A percentile compares a stretch with the other conserved stretches of the same genome.
Conservation (phyloP, 805 yeast species). For the Saccharomycodes ludwigii region DNA sequence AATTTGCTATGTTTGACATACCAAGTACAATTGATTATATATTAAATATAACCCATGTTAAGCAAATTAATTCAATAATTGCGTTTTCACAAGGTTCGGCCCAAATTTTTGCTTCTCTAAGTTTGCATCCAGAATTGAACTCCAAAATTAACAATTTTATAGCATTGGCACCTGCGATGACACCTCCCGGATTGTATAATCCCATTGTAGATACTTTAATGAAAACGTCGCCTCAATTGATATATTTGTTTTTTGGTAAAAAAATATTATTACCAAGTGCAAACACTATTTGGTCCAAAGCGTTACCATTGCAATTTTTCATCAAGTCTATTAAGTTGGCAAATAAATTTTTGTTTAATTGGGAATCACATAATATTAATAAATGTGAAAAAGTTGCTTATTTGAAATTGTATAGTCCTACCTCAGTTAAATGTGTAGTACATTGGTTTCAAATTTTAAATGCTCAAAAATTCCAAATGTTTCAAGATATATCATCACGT, state of each 20-base stretch:
- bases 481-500: conserved; percentile 38
- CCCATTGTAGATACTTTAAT: conserved; percentile 63
- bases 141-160: conserved; percentile 43
- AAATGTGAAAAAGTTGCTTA: conserved; percentile 68
- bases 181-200: conserved; percentile 76
- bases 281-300: conserved; percentile 54
- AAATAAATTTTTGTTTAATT: conserved; percentile 57
- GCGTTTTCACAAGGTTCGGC: conserved; percentile 95
- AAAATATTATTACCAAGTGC: conserved; percentile 67
- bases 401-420: conserved; percentile 80
- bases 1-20: conserved; percentile 81
- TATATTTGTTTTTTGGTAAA: conserved; percentile 63
- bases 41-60: conserved; percentile 34
- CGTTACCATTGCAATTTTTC: conserved; percentile 21
- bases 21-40: conserved; percentile 75
- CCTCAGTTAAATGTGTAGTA: conserved; percentile 86
- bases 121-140: conserved; percentile 54
- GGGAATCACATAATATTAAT: conserved; percentile 66
- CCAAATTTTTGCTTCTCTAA: conserved; percentile 76
- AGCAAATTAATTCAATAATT: conserved; percentile 43
- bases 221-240: conserved; percentile 60
- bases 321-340: conserved; percentile 52
- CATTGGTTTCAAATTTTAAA: conserved; percentile 92
- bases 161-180: conserved; percentile 89
- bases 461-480: conserved; percentile 75